Conservation (phyloP, 1,284 basidiomycete species). For the Pascua guehoae region DNA sequence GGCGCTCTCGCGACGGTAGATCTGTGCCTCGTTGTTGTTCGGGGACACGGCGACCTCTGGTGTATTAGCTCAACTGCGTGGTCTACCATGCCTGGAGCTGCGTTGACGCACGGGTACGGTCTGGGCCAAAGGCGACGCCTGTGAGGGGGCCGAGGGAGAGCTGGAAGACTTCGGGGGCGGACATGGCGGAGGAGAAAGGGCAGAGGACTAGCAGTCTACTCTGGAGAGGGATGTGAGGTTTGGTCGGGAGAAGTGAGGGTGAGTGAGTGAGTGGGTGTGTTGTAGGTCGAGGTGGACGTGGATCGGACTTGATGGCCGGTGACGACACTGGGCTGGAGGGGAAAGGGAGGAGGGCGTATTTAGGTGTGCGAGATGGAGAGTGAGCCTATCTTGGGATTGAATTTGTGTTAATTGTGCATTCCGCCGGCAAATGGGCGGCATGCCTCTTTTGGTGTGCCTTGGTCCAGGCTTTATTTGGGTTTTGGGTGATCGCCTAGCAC, state of each 20-base stretch:
- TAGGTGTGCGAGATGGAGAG: background rate
- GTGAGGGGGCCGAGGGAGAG: slow-evolving; percentile 81
- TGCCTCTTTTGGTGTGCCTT: no score
- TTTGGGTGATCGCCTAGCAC: no score
- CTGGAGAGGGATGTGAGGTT: slow-evolving; percentile 8
- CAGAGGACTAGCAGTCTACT: slow-evolving; percentile 46
- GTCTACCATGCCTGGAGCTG: no score
- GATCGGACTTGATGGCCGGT: background rate
- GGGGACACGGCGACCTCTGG: slow-evolving; percentile 86
- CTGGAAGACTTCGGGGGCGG: slow-evolving; percentile 68
- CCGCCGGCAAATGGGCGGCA: no score
- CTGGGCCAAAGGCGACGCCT: slow-evolving; percentile 86
- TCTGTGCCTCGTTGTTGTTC: slow-evolving; percentile 84
- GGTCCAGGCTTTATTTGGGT: no score
- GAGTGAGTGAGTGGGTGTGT: background rate
- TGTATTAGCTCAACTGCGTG: slow-evolving; percentile 1
- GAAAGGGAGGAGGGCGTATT: background rate
- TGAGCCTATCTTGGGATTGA: background rate
- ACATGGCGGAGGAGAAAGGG: slow-evolving; percentile 61
- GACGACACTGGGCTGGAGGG: background rate
- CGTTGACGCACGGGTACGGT: slow-evolving; percentile 68
- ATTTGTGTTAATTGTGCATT: background rate
- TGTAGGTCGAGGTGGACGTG: slow-evolving; percentile 2
- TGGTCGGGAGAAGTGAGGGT: background rate
- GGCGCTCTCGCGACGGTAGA: slow-evolving; percentile 61